A percentile compares a stretch with the other conserved stretches of the same genome.
Evolutionary conservation across 2,329 filamentous ascomycete species (phyloP).

Genomic region (Alternaria panax): DNA sequence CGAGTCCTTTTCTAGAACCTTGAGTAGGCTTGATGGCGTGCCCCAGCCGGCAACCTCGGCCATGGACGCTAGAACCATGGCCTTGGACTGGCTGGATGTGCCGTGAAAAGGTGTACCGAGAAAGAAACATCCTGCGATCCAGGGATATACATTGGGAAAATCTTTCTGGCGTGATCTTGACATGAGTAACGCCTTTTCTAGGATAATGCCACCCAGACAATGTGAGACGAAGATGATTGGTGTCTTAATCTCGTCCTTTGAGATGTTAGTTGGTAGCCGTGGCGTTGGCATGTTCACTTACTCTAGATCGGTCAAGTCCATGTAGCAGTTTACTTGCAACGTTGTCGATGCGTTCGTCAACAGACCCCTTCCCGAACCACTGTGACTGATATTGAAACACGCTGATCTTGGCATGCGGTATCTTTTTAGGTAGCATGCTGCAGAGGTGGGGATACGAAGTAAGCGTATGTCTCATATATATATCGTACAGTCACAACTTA

Average conservation of each 20-base stretch:
- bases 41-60: conserved; percentile 28
- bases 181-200: conserved; percentile 30
- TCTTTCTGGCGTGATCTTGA: conserved; percentile 23
- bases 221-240: conserved; percentile 43
- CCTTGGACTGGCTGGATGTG: conserved; percentile 26
- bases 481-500: no score
- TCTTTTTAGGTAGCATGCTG: conserved; percentile 37
- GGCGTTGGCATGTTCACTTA: neutral
- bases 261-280: conserved; percentile 9
- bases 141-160: conserved; percentile 30
- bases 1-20: conserved; percentile 30
- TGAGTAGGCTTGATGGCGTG: conserved; percentile 20
- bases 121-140: conserved; percentile 31
- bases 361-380: conserved; percentile 40
- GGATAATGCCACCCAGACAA: conserved; percentile 39
- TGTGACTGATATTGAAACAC: conserved; percentile 39
- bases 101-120: conserved; percentile 32
- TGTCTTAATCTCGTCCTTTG: conserved; percentile 25
- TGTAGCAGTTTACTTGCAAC: conserved; percentile 36
- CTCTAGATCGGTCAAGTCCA: conserved; percentile 26
- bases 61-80: conserved; percentile 28
- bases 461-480: no score
- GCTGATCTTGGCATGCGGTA: conserved; percentile 41
- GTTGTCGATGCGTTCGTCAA: conserved; percentile 38
- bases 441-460: no score